Percentiles rank a stretch among this genome's conserved stretches.
Evolutionary conservation across 139 green algal genomes (phyloP).

Genomic region (Chlorella ohadii): DNA sequence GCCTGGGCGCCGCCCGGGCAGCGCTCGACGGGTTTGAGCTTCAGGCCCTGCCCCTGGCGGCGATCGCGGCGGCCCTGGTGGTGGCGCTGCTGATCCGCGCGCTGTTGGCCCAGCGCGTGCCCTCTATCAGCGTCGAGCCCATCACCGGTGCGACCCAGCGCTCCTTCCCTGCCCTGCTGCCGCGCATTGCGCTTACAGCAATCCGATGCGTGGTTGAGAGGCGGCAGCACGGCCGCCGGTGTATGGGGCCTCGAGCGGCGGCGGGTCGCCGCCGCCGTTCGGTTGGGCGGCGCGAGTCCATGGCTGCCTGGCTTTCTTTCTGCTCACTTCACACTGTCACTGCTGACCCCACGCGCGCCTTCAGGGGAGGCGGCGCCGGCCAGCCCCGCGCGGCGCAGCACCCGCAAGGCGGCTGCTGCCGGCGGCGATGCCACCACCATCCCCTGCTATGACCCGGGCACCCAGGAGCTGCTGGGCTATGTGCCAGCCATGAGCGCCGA

Average conservation of each 20-base stretch:
- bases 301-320: too few relatives aligned
- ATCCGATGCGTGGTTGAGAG: too few relatives aligned
- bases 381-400: background rate
- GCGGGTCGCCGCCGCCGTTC: background rate
- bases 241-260: too few relatives aligned
- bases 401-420: background rate
- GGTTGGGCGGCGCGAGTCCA: background rate
- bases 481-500: constrained; percentile 80
- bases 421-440: constrained; percentile 50
- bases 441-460: constrained; percentile 91
- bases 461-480: constrained; percentile 84
- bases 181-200: background rate
- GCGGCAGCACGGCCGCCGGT: too few relatives aligned
- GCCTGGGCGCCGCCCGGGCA: too few relatives aligned
- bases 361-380: background rate
- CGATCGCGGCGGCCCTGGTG: background rate
- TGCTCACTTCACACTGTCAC: too few relatives aligned
- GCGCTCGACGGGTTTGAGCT: too few relatives aligned
- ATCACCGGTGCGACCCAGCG: background rate
- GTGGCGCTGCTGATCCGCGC: background rate
- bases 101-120: constrained; percentile 7
- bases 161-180: background rate
- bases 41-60: background rate
- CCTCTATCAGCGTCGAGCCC: constrained; percentile 14
- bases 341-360: background rate